Evolutionary conservation across 129 eudicot genomes (phyloP).

Genomic region (Cynara cardunculus): DNA sequence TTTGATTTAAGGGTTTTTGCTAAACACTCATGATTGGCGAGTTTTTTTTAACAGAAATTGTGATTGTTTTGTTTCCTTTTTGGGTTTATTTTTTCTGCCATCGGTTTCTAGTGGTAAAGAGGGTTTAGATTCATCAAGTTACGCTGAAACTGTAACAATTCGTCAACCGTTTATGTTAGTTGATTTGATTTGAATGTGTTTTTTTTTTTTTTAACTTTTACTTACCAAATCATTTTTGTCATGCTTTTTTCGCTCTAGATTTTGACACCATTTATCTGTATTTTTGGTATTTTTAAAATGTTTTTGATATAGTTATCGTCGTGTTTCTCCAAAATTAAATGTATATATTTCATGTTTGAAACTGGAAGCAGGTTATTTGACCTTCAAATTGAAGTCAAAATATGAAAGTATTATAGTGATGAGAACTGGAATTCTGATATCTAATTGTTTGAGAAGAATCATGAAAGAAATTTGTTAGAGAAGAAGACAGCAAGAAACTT

Average conservation of each 20-base stretch:
- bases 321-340: not conserved
- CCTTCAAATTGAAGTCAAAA: not conserved
- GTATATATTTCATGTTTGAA: not conserved
- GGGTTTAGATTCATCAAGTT: not conserved
- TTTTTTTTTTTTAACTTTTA: not conserved
- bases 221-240: not conserved
- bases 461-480: not conserved
- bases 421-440: not conserved
- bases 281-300: not conserved
- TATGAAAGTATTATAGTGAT: not conserved
- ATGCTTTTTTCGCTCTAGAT: not conserved
- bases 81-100: no score
- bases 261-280: not conserved
- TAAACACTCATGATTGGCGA: not conserved
- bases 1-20: constrained; percentile 3
- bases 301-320: not conserved
- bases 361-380: constrained; percentile 8
- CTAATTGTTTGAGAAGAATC: not conserved
- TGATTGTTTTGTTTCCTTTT: not conserved
- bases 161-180: not conserved
- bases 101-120: no score
- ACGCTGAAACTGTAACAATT: not conserved
- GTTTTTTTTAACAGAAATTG: not conserved
- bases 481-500: constrained; percentile 1
- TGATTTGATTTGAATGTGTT: not conserved